These are phyloP conservation scores for Termitomyces sp. DNA, from an alignment of 768 basidiomycete species.

Conservation along the genomic window DNA sequence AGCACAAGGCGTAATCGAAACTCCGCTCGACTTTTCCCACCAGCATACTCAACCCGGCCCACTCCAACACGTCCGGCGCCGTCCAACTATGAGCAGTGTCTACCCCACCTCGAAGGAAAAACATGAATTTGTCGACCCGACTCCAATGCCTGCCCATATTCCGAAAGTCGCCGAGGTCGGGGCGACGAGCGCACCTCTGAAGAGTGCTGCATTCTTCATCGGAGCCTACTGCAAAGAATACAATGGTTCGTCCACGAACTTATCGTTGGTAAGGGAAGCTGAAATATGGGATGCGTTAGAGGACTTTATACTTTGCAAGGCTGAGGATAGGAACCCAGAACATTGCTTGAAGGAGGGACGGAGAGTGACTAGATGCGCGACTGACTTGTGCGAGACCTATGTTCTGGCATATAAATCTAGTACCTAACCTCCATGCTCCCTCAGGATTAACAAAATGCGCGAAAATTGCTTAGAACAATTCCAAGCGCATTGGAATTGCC, in stretches of 20 bases:
- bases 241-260: slow-evolving; percentile 65
- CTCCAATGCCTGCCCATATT: slow-evolving; percentile 56
- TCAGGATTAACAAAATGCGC: slow-evolving; percentile 88
- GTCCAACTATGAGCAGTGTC: slow-evolving; percentile 47
- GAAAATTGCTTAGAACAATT: slow-evolving; percentile 88
- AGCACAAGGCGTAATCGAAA: slow-evolving; percentile 16
- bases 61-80: slow-evolving; percentile 12
- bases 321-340: slow-evolving; percentile 82
- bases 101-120: slow-evolving; percentile 44
- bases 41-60: slow-evolving; percentile 18
- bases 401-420: not conserved
- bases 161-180: slow-evolving; percentile 90
- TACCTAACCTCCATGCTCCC: not conserved
- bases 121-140: slow-evolving; percentile 56
- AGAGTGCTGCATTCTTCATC: slow-evolving; percentile 96
- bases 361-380: slow-evolving; percentile 92
- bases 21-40: slow-evolving; percentile 25
- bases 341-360: slow-evolving; percentile 96
- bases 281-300: slow-evolving; percentile 17
- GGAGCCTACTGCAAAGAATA: slow-evolving; percentile 94
- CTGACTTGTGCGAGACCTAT: slow-evolving; percentile 71
- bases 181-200: slow-evolving; percentile 86
- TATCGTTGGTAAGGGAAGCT: not conserved
- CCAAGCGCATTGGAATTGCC: slow-evolving; percentile 89
- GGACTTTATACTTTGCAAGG: slow-evolving; percentile 89